Percentiles rank a stretch among this genome's conserved stretches.
These are phyloP conservation scores for Chlamydomonas sphaeroides DNA, from an alignment of 139 green algal species.

Conservation along the genomic window DNA sequence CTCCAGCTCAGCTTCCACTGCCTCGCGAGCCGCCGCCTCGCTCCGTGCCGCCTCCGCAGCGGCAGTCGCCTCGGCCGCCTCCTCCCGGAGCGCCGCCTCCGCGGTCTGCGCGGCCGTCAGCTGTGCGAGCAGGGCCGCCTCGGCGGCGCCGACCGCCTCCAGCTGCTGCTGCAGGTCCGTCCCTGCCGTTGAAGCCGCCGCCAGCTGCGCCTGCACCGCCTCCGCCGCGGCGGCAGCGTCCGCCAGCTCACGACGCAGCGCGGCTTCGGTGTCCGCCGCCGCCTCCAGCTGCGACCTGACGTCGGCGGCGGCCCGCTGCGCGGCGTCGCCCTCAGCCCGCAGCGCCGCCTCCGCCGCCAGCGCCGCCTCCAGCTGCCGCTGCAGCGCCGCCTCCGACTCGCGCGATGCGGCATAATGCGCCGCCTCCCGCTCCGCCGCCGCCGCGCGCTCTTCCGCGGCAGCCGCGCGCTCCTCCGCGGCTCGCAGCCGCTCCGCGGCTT, in stretches of 20 bases:
- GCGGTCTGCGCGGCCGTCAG: neutral
- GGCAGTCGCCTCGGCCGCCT: conserved; percentile 2
- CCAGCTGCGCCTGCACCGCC: conserved; percentile 29
- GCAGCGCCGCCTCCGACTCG: conserved; percentile 4
- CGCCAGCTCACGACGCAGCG: conserved; percentile 1
- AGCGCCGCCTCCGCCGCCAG: conserved; percentile 6
- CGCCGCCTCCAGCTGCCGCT: neutral
- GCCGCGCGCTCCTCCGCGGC: neutral
- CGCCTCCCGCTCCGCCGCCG: neutral
- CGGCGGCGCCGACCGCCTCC: neutral
- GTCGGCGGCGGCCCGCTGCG: neutral
- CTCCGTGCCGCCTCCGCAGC: neutral
- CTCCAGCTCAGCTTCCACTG: conserved; percentile 6
- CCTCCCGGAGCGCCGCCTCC: neutral
- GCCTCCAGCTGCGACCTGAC: conserved; percentile 2
- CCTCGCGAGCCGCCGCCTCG: neutral
- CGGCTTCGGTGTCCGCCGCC: neutral
- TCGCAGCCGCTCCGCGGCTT: neutral
- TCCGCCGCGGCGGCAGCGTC: neutral
- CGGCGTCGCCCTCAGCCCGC: conserved; percentile 18
- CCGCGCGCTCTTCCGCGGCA: neutral
- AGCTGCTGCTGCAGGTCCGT: neutral
- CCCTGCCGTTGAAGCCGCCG: neutral
- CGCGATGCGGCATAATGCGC: neutral
- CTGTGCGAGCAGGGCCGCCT: conserved; percentile 1